phyloP scores from a whole-genome alignment of 805 yeast genomes.

The Metschnikowia arizonensis region DNA sequence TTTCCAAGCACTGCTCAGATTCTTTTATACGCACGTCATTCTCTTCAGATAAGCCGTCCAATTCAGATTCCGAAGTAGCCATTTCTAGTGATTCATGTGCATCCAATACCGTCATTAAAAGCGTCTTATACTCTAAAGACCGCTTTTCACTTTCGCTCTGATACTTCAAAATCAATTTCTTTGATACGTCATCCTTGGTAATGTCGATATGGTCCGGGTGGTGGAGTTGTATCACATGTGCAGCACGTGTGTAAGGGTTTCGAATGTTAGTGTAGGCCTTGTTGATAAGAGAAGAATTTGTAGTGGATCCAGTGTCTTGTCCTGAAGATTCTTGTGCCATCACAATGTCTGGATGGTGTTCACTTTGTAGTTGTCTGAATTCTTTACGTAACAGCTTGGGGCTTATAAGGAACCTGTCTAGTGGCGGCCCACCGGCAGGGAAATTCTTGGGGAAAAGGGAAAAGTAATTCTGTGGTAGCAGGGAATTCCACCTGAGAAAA shows the following conservation, averaged over 20 bases:
- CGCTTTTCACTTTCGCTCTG: constrained; percentile 29
- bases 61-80: constrained; percentile 55
- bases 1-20: constrained; percentile 43
- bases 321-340: constrained; percentile 23
- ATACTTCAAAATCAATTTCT: constrained; percentile 40
- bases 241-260: constrained; percentile 61
- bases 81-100: constrained; percentile 79
- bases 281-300: constrained; percentile 50
- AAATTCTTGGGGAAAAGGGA: constrained; percentile 72
- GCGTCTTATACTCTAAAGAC: constrained; percentile 43
- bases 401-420: constrained; percentile 56
- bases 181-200: constrained; percentile 51
- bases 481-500: background rate
- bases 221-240: constrained; percentile 32
- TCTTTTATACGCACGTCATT: constrained; percentile 54
- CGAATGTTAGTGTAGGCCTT: constrained; percentile 70
- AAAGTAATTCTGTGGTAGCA: constrained; percentile 36
- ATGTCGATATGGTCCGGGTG: constrained; percentile 48
- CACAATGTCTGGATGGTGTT: constrained; percentile 75
- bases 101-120: constrained; percentile 75
- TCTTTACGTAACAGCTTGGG: constrained; percentile 60
- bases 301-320: background rate
- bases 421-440: constrained; percentile 60
- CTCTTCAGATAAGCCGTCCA: constrained; percentile 46
- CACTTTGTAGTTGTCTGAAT: constrained; percentile 66